Evolutionary conservation across 1,284 basidiomycete genomes (phyloP), one percentile per base, ranked within the genome.

Genomic region (Ceratobasidium sp.): DNA sequence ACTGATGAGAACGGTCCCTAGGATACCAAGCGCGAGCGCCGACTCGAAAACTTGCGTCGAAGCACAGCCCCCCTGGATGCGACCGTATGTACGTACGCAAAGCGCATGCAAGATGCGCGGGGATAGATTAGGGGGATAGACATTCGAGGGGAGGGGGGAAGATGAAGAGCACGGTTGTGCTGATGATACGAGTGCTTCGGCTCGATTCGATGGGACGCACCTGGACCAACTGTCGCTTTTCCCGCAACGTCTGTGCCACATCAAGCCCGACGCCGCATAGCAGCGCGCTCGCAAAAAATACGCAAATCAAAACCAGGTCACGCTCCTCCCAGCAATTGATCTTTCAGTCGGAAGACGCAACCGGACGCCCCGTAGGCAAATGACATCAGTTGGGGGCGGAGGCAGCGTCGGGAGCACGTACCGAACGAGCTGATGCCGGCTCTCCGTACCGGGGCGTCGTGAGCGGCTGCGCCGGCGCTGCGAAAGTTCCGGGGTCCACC

Each of bases 221-320:
- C 22, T 61, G 37, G 19, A 43, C 59, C n/a, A n/a, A 13, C 29
- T 3, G 49, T 9, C 43, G 46, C 62, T 48, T 64, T 64, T 49
- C 22, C 19, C 62, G 62, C 43, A 48, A 14, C 19, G 11, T 49
- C 22, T 22, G 62, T 64, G 62, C 62, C 62, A 64, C 62, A 64
- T 49, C 43, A 29, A 49, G 29, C 62, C 62, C 62, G 62, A 64
- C 62, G 62, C 62, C 62, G 62, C 61, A 63, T 24, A 24, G 41
- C 39, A 63, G 39, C 22, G n/a, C 41, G 41, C 24, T 63, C 24
- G 37, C 41, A 22, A 63, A 64, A 64, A 43, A 48, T 39, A 31
- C 62, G 46, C 62, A 48, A 49, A 41, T 59, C 62, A 48, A 64
- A 64, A 48, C 43, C 29, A 41, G 56, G 31, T 34, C 56, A 34